phyloP scores from a whole-genome alignment of 169 alveolate species.

The Cystoisospora suis region DNA sequence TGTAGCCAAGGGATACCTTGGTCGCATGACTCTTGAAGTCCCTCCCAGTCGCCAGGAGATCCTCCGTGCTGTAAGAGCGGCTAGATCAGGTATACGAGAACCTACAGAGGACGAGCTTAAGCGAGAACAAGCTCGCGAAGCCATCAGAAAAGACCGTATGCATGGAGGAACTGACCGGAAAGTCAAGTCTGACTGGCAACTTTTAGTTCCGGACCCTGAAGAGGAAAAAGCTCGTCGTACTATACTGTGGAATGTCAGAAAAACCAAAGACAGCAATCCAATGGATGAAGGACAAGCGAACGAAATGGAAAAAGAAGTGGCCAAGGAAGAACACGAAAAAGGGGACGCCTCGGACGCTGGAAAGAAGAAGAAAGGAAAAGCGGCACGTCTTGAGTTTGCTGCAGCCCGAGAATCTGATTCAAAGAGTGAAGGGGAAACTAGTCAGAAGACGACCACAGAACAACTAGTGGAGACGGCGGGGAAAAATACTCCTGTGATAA shows the following conservation, averaged over 20 bases:
- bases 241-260: not conserved
- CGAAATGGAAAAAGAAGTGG: no score
- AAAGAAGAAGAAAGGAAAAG: no score
- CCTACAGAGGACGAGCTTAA: not conserved
- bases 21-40: conserved; percentile 76
- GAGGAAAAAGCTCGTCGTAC: not conserved
- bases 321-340: no score
- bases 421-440: no score
- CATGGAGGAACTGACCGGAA: not conserved
- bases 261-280: no score
- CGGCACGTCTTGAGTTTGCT: no score
- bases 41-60: conserved; percentile 69
- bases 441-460: no score
- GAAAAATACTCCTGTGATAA: no score
- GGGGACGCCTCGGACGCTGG: no score
- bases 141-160: not conserved
- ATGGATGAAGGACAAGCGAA: no score
- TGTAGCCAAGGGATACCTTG: conserved; percentile 78
- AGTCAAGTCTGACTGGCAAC: not conserved
- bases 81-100: not conserved
- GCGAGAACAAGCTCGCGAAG: not conserved
- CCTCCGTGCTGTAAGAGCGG: not conserved
- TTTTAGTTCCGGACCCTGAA: not conserved
- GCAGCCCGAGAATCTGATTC: no score
- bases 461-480: no score